A percentile compares a stretch with the other conserved stretches of the same genome.
Conservation (phyloP, 768 basidiomycete genomes). For the Leucocoprinus sp. region DNA sequence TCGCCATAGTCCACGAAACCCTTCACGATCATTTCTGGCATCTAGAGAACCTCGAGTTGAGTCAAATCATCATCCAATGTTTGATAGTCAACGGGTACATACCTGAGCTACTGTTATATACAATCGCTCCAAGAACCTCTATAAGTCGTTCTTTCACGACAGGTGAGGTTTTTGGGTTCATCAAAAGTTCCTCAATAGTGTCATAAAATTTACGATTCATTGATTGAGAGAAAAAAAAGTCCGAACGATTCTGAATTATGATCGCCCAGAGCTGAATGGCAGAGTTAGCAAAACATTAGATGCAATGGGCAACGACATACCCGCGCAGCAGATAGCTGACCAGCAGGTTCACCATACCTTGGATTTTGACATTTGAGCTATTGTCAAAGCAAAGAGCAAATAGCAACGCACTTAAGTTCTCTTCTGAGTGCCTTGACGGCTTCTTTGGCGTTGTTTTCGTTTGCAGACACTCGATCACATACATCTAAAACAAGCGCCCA, state of each 20-base stretch:
- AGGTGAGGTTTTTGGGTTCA: constrained; percentile 55
- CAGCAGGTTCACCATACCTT: constrained; percentile 68
- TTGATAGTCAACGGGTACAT: neutral
- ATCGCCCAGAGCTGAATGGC: constrained; percentile 81
- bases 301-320: constrained; percentile 32
- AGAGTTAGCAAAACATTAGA: neutral
- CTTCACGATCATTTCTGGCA: constrained; percentile 25
- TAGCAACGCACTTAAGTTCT: constrained; percentile 65
- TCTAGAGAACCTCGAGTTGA: constrained; percentile 17
- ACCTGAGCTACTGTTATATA: constrained; percentile 53
- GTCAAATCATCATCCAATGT: neutral
- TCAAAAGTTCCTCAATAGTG: constrained; percentile 66
- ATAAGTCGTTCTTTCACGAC: constrained; percentile 76
- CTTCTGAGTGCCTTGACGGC: constrained; percentile 73
- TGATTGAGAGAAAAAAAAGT: constrained; percentile 62
- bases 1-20: constrained; percentile 70
- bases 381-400: neutral
- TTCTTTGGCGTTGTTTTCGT: constrained; percentile 70
- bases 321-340: constrained; percentile 69
- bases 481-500: constrained; percentile 79
- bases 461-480: constrained; percentile 73
- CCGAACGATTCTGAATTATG: constrained; percentile 76
- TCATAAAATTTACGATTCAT: constrained; percentile 73
- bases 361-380: constrained; percentile 8
- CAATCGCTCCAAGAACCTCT: constrained; percentile 77